Conservation (phyloP, 306 rosid species). For the Ceratonia siliqua region DNA sequence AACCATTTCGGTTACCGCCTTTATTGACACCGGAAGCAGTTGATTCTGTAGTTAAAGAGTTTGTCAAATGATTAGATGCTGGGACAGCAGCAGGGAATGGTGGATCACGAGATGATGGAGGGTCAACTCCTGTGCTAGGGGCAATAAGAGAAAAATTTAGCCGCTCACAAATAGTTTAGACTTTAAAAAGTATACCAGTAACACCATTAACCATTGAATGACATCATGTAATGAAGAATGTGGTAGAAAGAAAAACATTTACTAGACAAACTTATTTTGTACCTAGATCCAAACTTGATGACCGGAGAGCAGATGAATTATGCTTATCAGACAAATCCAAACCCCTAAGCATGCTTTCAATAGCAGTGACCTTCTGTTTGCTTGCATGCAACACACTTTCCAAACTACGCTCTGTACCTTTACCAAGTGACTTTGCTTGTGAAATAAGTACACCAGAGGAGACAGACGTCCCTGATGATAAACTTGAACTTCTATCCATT, state of each 20-base stretch:
- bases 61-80: constrained; percentile 70
- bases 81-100: constrained; percentile 91
- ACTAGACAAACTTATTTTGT: constrained; percentile 49
- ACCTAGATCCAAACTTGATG: constrained; percentile 99
- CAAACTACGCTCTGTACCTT: constrained; percentile 83
- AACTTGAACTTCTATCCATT: constrained; percentile 89
- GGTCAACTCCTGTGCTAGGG: constrained; percentile 99
- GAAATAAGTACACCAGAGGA: constrained; percentile 73
- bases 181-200: constrained; percentile 29
- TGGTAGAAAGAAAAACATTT: constrained; percentile 26
- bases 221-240: constrained; percentile 24
- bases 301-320: constrained; percentile 62
- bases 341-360: constrained; percentile 99
- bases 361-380: constrained; percentile 97
- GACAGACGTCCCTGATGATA: constrained; percentile 76
- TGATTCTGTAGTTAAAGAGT: constrained; percentile 63
- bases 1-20: constrained; percentile 75
- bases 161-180: constrained; percentile 62
- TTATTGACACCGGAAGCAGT: constrained; percentile 59
- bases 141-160: constrained; percentile 74
- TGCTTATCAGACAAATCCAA: constrained; percentile 87
- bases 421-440: constrained; percentile 73
- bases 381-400: constrained; percentile 95
- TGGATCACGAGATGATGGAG: constrained; percentile 99
- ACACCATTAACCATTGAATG: constrained; percentile 16